These are phyloP conservation scores for Colletotrichum tofieldiae DNA, from an alignment of 2,329 filamentous ascomycete species.

Conservation along the genomic window DNA sequence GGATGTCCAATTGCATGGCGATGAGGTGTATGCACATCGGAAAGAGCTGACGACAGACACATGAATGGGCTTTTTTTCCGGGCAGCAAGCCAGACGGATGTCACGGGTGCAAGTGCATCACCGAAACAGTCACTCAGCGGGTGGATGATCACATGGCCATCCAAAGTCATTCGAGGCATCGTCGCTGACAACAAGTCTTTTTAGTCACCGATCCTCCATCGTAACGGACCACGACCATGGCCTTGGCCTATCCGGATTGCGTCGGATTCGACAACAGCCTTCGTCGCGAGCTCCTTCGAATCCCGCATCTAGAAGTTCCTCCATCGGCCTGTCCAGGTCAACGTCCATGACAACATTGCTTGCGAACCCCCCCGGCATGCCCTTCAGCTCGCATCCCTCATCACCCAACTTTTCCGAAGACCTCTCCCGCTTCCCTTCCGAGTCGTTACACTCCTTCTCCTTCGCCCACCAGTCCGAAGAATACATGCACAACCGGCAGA, in stretches of 20 bases:
- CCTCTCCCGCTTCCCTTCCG: constrained; percentile 90
- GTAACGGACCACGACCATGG: constrained; percentile 91
- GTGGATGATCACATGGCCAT: constrained; percentile 38
- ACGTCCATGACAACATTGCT: constrained; percentile 80
- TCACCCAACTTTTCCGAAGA: constrained; percentile 90
- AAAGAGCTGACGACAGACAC: not conserved
- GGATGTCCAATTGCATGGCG: not conserved
- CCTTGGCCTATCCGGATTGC: constrained; percentile 86
- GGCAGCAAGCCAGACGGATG: constrained; percentile 19
- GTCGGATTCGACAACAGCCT: constrained; percentile 92
- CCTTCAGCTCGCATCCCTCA: constrained; percentile 73
- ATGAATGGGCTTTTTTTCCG: not conserved
- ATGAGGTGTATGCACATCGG: not conserved
- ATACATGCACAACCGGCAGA: constrained; percentile 90
- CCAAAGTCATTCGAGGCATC: constrained; percentile 28
- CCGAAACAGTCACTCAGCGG: constrained; percentile 24
- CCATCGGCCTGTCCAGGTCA: constrained; percentile 74
- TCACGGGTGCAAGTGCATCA: constrained; percentile 39
- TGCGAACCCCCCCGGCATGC: constrained; percentile 68
- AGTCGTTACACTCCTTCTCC: constrained; percentile 97
- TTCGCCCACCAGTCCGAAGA: constrained; percentile 97
- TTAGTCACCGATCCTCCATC: constrained; percentile 78
- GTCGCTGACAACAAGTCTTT: constrained; percentile 36
- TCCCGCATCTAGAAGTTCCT: constrained; percentile 74
- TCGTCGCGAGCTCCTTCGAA: constrained; percentile 76